A percentile compares a stretch with the other conserved stretches of the same genome.
phyloP scores from a whole-genome alignment of 2,329 filamentous ascomycete genomes.

The Sporothrix dimorphospora region DNA sequence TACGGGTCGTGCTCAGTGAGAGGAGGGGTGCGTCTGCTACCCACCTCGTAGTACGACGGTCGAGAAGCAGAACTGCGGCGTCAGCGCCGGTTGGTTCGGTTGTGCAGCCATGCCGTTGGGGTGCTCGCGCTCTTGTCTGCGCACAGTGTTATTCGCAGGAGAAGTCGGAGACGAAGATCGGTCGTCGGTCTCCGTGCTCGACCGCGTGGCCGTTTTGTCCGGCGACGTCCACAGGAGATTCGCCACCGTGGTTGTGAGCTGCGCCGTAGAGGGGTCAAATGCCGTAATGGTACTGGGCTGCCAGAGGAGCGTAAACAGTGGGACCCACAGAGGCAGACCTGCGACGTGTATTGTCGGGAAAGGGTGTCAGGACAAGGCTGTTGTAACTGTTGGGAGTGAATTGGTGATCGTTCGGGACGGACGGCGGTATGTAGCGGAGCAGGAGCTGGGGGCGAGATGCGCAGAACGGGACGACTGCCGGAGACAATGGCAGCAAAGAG shows the following conservation, averaged over 20 bases:
- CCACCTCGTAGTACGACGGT: conserved; percentile 69
- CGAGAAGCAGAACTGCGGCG: conserved; percentile 78
- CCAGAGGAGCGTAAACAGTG: too few relatives aligned
- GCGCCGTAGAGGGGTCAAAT: not conserved
- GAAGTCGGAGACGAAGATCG: not conserved
- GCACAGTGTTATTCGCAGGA: not conserved
- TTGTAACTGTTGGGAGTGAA: not conserved
- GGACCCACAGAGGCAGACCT: too few relatives aligned
- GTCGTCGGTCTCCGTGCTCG: not conserved
- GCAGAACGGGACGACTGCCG: not conserved
- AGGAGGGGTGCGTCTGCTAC: conserved; percentile 34
- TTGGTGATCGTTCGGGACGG: not conserved
- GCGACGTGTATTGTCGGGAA: not conserved
- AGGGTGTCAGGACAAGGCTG: not conserved
- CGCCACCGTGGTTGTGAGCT: conserved; percentile 27
- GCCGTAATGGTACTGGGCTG: not conserved
- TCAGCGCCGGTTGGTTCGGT: conserved; percentile 54
- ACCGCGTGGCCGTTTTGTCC: conserved; percentile 20
- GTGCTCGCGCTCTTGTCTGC: not conserved
- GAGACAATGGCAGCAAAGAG: not conserved
- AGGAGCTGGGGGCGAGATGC: not conserved
- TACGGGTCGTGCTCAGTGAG: too few relatives aligned
- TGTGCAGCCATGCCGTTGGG: conserved; percentile 35
- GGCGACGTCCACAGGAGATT: conserved; percentile 31
- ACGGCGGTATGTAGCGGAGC: not conserved